Base-by-base conservation (phyloP, 1,284 basidiomycete species). In the Melanopsichium pennsylvanicum region DNA sequence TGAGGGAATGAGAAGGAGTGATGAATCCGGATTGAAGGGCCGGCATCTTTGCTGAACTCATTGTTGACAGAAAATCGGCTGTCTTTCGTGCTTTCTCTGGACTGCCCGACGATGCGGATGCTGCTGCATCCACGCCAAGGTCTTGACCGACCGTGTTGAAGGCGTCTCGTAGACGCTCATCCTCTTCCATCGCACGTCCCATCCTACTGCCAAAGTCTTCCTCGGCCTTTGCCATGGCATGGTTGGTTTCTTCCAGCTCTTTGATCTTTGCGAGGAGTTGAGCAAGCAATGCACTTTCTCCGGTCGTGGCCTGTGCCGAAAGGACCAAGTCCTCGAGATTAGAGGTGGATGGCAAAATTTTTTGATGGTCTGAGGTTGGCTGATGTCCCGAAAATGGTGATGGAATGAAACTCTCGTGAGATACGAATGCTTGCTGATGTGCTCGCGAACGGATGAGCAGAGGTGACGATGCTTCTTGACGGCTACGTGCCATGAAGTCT, bases 221-320 rank as follows among this genome's bases (percentile, higher is more conserved):
- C 22, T 67, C 71, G 5, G 57, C 64, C 32, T 46, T 52, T 6
- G 68, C 60, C 52, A 78, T 72, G 15, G 59, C 67, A 0, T 48
- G 34, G 38, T 78, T 78, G 4, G 72, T 72, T 41, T 76, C 72
- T 44, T 76, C 74, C 7, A 78, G 55, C 47, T 78, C 75, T 18
- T 62, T 61, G 50, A 78, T 67, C 52, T 78, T 78, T 51, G 67
- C 59, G 12, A 78, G 49, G 5, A 78, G 50, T 31, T 72, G 75
- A 1, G 63, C 56, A 0, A 78, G 47, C 2, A 78, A 43, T 18
- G 67, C 74, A 11, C 62, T 59, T 35, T 78, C 74, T 19, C 54
- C 61, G 2, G 26, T 43, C 12, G 54, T 36, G 6, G 49, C 26
- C 11, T 39, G 40, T 11, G 41, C 38, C 6, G 54, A 55, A 12